phyloP scores from a whole-genome alignment of 2,329 filamentous ascomycete genomes.

The Paraphoma sp. region DNA sequence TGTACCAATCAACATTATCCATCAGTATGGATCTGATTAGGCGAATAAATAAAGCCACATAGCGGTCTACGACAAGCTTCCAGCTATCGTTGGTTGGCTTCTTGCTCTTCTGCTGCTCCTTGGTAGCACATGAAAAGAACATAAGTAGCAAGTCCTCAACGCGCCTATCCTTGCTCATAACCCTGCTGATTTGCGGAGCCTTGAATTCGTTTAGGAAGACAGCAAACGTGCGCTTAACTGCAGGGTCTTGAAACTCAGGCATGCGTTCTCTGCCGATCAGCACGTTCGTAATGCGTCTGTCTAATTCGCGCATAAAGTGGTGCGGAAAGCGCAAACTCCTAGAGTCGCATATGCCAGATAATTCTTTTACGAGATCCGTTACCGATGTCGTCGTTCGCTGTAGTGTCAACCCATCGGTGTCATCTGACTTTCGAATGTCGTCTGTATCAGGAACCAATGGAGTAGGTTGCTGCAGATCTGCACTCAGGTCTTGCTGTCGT shows the following conservation, averaged over 20 bases:
- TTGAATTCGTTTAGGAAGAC: constrained; percentile 94
- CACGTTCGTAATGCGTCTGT: constrained; percentile 81
- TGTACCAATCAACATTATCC: constrained; percentile 83
- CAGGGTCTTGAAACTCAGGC: constrained; percentile 86
- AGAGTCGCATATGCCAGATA: constrained; percentile 69
- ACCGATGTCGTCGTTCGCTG: constrained; percentile 76
- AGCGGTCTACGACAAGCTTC: constrained; percentile 91
- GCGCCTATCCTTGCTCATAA: constrained; percentile 90
- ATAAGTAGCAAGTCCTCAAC: constrained; percentile 93
- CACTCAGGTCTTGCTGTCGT: too few relatives aligned
- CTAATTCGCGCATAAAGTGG: constrained; percentile 72
- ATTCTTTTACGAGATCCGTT: constrained; percentile 87
- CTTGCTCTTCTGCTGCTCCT: constrained; percentile 83
- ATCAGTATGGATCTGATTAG: constrained; percentile 81
- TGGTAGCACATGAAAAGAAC: constrained; percentile 93
- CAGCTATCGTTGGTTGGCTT: constrained; percentile 81
- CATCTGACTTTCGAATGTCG: too few relatives aligned
- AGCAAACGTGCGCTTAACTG: constrained; percentile 91
- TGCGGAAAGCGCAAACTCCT: constrained; percentile 75
- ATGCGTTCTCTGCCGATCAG: constrained; percentile 81
- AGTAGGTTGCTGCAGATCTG: too few relatives aligned
- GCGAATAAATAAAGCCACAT: constrained; percentile 92
- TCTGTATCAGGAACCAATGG: too few relatives aligned
- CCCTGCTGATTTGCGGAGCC: constrained; percentile 84
- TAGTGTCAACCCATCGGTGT: too few relatives aligned